Evolutionary conservation across 495 filamentous ascomycete species (phyloP).

Genomic region (Ascodesmis nigricans): DNA sequence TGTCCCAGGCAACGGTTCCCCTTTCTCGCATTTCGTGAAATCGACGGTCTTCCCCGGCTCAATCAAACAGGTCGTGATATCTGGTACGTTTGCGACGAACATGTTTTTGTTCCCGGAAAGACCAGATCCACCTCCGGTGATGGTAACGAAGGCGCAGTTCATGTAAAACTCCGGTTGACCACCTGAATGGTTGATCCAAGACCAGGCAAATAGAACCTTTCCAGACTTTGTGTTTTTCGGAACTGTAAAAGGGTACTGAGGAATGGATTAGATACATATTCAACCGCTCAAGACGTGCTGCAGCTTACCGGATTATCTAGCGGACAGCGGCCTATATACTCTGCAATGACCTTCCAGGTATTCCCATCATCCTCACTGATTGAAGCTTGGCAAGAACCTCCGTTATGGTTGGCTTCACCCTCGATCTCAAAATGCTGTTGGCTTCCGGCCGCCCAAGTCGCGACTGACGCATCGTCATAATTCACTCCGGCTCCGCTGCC

Average conservation of each 20-base stretch:
- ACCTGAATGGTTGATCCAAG: conserved; percentile 38
- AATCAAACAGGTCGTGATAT: too few relatives aligned
- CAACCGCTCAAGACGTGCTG: conserved; percentile 13
- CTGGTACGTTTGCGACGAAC: too few relatives aligned
- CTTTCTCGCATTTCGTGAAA: too few relatives aligned
- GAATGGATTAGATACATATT: too few relatives aligned
- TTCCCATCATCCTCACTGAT: conserved; percentile 40
- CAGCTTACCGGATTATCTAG: too few relatives aligned
- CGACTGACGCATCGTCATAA: conserved; percentile 27
- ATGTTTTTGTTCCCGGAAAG: too few relatives aligned
- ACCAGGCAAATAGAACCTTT: conserved; percentile 13
- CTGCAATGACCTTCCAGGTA: conserved; percentile 43
- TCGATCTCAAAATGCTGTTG: conserved; percentile 34
- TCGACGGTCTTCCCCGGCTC: too few relatives aligned
- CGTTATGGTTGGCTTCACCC: conserved; percentile 37
- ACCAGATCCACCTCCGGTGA: too few relatives aligned
- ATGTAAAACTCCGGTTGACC: conserved; percentile 39
- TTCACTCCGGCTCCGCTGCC: too few relatives aligned
- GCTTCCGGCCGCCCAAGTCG: conserved; percentile 33
- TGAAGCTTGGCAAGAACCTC: conserved; percentile 42
- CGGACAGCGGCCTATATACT: conserved; percentile 41
- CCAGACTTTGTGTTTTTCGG: conserved; percentile 28
- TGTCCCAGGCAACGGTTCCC: too few relatives aligned
- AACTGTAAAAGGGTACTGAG: conserved; percentile 41
- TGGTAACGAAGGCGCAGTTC: conserved; percentile 34